Evolutionary conservation across 2,329 filamentous ascomycete species (phyloP).

Genomic region (Aureobasidium sp.): DNA sequence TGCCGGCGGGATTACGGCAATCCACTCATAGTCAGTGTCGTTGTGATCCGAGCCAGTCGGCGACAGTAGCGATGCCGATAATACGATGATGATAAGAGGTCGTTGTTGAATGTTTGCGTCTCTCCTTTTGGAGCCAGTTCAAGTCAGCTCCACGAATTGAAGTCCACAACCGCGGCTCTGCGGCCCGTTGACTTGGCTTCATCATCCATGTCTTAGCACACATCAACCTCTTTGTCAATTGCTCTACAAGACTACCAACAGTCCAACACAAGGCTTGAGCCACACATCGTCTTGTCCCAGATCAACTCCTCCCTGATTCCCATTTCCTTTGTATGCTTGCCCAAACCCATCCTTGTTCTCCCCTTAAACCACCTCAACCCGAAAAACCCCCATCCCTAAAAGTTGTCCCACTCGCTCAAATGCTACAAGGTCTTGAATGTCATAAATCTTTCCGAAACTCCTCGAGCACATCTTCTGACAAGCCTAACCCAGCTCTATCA

Average conservation of each 20-base stretch:
- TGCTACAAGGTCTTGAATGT: constrained; percentile 9
- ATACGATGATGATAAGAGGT: not conserved
- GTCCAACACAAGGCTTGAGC: constrained; percentile 4
- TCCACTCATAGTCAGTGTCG: constrained; percentile 2
- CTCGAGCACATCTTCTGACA: not conserved
- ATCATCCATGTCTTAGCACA: not conserved
- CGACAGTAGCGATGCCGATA: constrained; percentile 2
- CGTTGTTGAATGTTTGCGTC: not conserved
- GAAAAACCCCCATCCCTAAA: not conserved
- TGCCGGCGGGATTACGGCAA: not conserved
- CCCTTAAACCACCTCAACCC: too few relatives aligned
- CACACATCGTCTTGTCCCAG: not conserved
- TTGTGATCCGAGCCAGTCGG: not conserved
- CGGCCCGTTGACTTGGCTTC: not conserved
- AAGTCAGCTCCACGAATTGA: not conserved
- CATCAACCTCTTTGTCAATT: not conserved
- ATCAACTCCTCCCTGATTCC: not conserved
- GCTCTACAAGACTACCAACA: not conserved
- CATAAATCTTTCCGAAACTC: constrained; percentile 2
- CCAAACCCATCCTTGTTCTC: not conserved
- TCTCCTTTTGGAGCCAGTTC: not conserved
- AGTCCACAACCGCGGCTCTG: not conserved
- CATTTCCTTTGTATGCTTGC: constrained; percentile 1
- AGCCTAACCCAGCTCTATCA: not conserved
- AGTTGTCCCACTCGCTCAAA: constrained; percentile 10